Evolutionary conservation across 768 basidiomycete species (phyloP).

Genomic region (Auriculariales sp.): DNA sequence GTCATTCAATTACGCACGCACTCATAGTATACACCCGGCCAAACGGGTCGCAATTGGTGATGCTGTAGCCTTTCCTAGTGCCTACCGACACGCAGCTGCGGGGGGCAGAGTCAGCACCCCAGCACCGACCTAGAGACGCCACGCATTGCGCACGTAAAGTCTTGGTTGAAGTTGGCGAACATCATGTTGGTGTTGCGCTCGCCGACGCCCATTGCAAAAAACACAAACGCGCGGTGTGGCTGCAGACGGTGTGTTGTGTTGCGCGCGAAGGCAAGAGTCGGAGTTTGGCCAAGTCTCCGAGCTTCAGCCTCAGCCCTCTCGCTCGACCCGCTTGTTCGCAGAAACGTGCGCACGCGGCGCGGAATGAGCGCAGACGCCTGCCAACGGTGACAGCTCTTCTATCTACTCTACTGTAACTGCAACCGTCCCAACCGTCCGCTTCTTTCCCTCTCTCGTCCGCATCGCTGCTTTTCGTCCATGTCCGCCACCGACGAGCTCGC

Average conservation of each 20-base stretch:
- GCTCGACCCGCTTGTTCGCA: too few species aligned
- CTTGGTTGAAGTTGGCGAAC: conserved; percentile 95
- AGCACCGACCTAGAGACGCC: conserved; percentile 2
- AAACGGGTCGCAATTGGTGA: conserved; percentile 97
- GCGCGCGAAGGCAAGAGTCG: background rate
- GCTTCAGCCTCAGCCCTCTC: too few species aligned
- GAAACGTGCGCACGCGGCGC: too few species aligned
- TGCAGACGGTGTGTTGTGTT: background rate
- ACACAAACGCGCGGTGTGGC: too few species aligned
- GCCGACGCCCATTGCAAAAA: background rate
- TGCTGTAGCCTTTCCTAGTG: conserved; percentile 88
- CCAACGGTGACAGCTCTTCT: too few species aligned
- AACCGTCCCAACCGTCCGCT: too few species aligned
- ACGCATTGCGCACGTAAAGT: conserved; percentile 58
- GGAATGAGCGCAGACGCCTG: too few species aligned
- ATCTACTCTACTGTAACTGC: too few species aligned
- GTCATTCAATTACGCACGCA: too few species aligned
- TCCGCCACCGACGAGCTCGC: background rate
- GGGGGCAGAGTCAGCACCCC: conserved; percentile 11
- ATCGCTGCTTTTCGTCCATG: too few species aligned
- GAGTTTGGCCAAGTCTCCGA: too few species aligned
- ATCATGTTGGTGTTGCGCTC: conserved; percentile 33
- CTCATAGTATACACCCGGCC: conserved; percentile 92
- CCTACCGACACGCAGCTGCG: conserved; percentile 79
- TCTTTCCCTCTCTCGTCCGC: background rate